Conservation (phyloP, 1,139 yeast species). For the Arxiozyma telluris region DNA sequence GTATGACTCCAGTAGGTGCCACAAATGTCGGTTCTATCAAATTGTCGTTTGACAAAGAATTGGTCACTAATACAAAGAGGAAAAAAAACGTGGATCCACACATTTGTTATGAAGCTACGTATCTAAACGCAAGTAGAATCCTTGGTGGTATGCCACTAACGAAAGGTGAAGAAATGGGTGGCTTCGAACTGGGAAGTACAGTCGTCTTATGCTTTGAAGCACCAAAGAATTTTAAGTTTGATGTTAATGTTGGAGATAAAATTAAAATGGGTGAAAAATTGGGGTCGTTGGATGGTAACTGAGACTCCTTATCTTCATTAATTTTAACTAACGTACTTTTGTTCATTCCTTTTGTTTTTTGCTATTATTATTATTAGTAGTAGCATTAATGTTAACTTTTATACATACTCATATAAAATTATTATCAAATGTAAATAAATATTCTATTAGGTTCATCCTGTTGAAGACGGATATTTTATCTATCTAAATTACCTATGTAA, state of each 20-base stretch:
- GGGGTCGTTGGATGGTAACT: conserved; percentile 37
- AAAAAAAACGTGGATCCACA: conserved; percentile 42
- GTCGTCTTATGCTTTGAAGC: conserved; percentile 96
- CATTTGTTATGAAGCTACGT: conserved; percentile 92
- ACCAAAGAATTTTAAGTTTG: conserved; percentile 66
- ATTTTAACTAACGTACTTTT: too few species aligned
- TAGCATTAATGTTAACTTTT: too few species aligned
- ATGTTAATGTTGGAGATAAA: conserved; percentile 59
- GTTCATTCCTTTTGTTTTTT: background rate
- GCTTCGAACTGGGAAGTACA: conserved; percentile 91
- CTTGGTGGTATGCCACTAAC: conserved; percentile 82
- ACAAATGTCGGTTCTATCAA: conserved; percentile 95
- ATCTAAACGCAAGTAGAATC: conserved; percentile 67
- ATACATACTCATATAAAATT: background rate
- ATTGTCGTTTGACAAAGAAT: conserved; percentile 83
- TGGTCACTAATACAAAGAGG: conserved; percentile 57
- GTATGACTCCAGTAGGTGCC: conserved; percentile 99
- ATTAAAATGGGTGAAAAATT: conserved; percentile 81
- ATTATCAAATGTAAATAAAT: background rate
- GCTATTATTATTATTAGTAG: too few species aligned
- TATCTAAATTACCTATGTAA: background rate
- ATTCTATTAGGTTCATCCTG: background rate
- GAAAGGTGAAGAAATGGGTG: conserved; percentile 96
- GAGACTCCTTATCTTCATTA: too few species aligned
- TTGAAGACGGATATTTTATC: background rate